These are phyloP conservation scores for Pseudopyricularia javanii DNA, from an alignment of 2,329 filamentous ascomycete species.

Conservation along the genomic window DNA sequence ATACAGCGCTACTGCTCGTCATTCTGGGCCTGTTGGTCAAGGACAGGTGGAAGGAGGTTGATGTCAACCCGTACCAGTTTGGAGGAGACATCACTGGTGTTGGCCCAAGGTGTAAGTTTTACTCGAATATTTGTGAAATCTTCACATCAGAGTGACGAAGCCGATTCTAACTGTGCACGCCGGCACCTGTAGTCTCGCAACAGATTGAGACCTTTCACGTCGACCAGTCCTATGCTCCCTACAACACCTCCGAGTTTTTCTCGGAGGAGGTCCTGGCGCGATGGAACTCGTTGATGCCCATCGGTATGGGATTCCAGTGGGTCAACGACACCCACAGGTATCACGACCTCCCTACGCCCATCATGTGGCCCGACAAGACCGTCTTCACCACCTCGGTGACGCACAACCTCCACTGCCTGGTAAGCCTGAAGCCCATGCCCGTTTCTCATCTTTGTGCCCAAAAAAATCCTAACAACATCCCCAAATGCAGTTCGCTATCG, in stretches of 20 bases:
- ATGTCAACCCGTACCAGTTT: conserved; percentile 16
- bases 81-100: conserved; percentile 23
- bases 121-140: neutral
- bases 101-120: conserved; percentile 16
- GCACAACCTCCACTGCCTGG: conserved; percentile 22
- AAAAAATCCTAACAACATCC: neutral
- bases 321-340: conserved; percentile 21
- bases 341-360: conserved; percentile 21
- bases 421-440: conserved; percentile 5
- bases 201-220: conserved; percentile 19
- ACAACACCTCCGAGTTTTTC: conserved; percentile 23
- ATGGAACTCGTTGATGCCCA: conserved; percentile 23
- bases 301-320: conserved; percentile 23
- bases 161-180: conserved; percentile 3
- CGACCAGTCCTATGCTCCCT: conserved; percentile 20
- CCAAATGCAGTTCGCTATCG: conserved; percentile 22
- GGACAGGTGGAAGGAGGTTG: conserved; percentile 13
- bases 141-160: too few species aligned
- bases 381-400: conserved; percentile 24
- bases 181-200: conserved; percentile 13
- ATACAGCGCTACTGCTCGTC: conserved; percentile 22
- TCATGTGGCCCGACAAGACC: conserved; percentile 20
- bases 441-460: too few species aligned
- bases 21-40: conserved; percentile 23
- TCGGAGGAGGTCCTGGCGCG: conserved; percentile 17